Base-by-base conservation (phyloP, 1,284 basidiomycete species). In the Irpex sp. region DNA sequence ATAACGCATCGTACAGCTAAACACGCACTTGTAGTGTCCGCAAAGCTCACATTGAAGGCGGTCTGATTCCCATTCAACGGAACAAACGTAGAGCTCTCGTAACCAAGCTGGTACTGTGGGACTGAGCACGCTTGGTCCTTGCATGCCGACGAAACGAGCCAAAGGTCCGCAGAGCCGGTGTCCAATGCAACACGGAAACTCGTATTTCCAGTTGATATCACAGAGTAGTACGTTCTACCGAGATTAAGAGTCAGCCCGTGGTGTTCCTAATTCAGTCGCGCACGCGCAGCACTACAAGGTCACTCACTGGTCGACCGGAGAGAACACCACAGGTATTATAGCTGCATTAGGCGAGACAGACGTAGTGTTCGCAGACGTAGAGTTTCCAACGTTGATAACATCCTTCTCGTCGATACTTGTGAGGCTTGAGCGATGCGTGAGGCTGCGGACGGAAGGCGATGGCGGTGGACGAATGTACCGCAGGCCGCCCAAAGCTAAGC, bases 131-230 rank as follows among this genome's bases (percentile, higher is more conserved):
- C 68, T 13, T 71, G 70, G 5, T 83, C 79, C n/a, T 73, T 73
- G 74, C 91, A 92, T 5, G 72, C 79, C 3, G 89, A 86, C 26
- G 89, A 88, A 56, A 85, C 71, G 15, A 92, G 68, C 90, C 89
- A 93, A 17, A 89, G 71, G 72, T 91, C 89, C 9, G 89, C 81
- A 3, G 91, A 92, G n/a, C 80, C 91, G 0, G 91, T 92, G 73
- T 92, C 90, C 49, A 92, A 75, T 0, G 84, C 83, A n/a, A 87
- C 82, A 15, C 89, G 86, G 67, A 91, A 88, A 69, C 75, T 84
- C 65, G 89, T 82, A 64, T 79, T 77, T 48, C 89, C 91, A 48
- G 81, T 76, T 64, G 81, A 74, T 57, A 91, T 78, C 52, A 89
- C 73, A 15, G 82, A 76, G 69, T 84, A 91, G 70, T 91, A 92